Percentiles rank a stretch among this genome's conserved stretches.
Conservation (phyloP, 192 early-diverging fungal species). For the Coemansia brasiliensis region DNA sequence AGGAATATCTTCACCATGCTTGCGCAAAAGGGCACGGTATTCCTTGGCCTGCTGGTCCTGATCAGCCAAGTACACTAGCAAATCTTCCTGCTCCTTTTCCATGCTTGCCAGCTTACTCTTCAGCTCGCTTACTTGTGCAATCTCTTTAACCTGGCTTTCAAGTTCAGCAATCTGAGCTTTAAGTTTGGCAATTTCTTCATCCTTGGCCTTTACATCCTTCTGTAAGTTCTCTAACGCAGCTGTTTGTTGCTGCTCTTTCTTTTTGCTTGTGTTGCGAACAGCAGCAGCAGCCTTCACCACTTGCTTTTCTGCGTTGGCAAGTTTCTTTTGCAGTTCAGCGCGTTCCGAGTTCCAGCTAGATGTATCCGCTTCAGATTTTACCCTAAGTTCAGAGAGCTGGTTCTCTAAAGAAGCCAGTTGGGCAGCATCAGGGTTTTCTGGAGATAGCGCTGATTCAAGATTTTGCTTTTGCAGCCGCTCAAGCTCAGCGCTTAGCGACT, state of each 20-base stretch:
- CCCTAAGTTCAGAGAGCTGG: constrained; percentile 19
- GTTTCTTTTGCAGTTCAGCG: constrained; percentile 43
- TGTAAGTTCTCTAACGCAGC: constrained; percentile 24
- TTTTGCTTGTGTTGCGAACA: constrained; percentile 48
- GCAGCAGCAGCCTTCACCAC: constrained; percentile 49
- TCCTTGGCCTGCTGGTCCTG: constrained; percentile 70
- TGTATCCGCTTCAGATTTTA: constrained; percentile 10
- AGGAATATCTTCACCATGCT: constrained; percentile 56
- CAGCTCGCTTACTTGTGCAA: constrained; percentile 25
- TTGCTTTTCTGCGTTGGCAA: constrained; percentile 50
- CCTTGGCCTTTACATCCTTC: constrained; percentile 25
- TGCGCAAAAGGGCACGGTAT: constrained; percentile 56
- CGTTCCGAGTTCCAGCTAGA: constrained; percentile 26
- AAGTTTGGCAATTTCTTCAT: constrained; percentile 46
- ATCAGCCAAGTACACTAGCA: constrained; percentile 81
- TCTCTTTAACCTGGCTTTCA: constrained; percentile 17
- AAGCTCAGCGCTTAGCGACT: constrained; percentile 12
- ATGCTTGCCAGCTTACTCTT: constrained; percentile 43
- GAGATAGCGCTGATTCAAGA: background rate
- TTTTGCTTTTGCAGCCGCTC: constrained; percentile 8
- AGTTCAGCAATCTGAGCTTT: constrained; percentile 69
- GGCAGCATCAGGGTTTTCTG: constrained; percentile 7
- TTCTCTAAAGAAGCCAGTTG: constrained; percentile 26
- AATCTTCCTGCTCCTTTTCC: constrained; percentile 80
- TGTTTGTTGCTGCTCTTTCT: constrained; percentile 53